These are phyloP conservation scores for Colletotrichum abscissum DNA, from an alignment of 2,329 filamentous ascomycete genomes.

Conservation along the genomic window DNA sequence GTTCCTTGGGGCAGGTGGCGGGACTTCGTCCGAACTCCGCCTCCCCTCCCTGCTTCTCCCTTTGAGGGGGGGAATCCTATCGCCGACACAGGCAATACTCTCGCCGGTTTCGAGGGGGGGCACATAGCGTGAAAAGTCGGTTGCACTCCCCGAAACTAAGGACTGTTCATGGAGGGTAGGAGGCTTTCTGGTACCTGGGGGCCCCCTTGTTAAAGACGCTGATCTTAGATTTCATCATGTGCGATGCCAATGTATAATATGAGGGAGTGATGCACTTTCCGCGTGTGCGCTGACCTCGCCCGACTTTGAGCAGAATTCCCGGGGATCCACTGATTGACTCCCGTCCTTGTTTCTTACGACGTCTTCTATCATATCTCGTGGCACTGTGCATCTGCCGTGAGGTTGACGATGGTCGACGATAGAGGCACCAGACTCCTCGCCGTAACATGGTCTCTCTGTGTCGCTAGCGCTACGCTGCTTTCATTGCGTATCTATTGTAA, in stretches of 20 bases:
- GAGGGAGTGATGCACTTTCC: background rate
- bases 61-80: background rate
- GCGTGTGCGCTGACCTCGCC: background rate
- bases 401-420: slow-evolving; percentile 34
- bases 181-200: slow-evolving; percentile 3
- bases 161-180: background rate
- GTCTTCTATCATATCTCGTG: background rate
- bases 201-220: slow-evolving; percentile 1
- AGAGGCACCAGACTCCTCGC: slow-evolving; percentile 44
- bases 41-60: background rate
- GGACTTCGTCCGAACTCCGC: background rate
- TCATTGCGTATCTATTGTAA: slow-evolving; percentile 51
- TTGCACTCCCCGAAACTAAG: background rate
- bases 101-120: slow-evolving; percentile 12
- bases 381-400: background rate
- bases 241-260: slow-evolving; percentile 13
- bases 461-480: slow-evolving; percentile 41
- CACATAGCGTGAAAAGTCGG: slow-evolving; percentile 14
- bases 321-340: background rate
- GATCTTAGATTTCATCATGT: slow-evolving; percentile 2
- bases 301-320: background rate
- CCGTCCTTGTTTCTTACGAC: background rate
- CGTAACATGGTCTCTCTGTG: slow-evolving; percentile 44
- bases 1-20: background rate
- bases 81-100: background rate